Conservation (phyloP, 192 early-diverging fungal species). For the Mortierella alpina region DNA sequence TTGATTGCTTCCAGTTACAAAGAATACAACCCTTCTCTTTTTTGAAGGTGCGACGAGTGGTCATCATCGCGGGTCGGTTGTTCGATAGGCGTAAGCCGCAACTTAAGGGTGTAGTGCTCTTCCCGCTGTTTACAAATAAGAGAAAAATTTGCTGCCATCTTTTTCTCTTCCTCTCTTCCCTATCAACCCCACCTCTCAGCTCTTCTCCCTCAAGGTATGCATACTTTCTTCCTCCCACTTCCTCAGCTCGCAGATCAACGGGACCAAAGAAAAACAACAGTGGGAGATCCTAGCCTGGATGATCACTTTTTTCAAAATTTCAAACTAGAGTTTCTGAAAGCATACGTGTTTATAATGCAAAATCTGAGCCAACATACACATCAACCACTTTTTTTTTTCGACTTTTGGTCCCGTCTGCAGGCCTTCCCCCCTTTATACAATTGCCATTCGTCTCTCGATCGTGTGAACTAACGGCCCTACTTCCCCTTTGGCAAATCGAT, state of each 20-base stretch:
- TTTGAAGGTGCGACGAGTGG: neutral
- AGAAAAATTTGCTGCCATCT: too few species aligned
- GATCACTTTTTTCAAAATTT: conserved; percentile 59
- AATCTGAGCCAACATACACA: conserved; percentile 46
- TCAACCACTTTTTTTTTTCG: too few species aligned
- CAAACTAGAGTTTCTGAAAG: conserved; percentile 70
- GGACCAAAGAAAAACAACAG: neutral
- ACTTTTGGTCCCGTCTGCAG: too few species aligned
- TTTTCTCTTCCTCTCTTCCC: neutral
- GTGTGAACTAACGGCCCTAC: too few species aligned
- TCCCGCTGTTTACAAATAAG: too few species aligned
- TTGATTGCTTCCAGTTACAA: too few species aligned
- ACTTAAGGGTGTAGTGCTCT: too few species aligned
- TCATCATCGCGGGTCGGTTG: too few species aligned
- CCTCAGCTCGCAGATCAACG: neutral
- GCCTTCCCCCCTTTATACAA: too few species aligned
- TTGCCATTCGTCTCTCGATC: too few species aligned
- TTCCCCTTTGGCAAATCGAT: too few species aligned
- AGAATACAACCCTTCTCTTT: neutral
- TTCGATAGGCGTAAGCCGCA: too few species aligned
- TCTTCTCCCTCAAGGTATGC: neutral
- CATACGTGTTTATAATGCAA: conserved; percentile 60
- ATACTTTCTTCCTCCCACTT: neutral
- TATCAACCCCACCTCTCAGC: neutral
- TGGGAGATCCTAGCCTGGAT: conserved; percentile 39